phyloP scores from a whole-genome alignment of 2,329 filamentous ascomycete species.

The Didymella arachidicola region DNA sequence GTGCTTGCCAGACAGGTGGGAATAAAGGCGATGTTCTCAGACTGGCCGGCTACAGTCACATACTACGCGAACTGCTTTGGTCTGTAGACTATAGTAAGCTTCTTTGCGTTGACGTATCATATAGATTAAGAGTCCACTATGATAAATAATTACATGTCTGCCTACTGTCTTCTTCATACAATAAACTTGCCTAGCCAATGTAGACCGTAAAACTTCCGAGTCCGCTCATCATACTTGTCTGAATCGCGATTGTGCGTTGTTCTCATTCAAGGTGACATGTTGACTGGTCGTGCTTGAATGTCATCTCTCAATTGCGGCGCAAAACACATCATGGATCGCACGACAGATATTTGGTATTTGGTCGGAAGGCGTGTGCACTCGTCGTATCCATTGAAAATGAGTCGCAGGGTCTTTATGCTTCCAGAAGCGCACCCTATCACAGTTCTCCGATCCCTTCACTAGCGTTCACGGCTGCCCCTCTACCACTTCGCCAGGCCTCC shows the following conservation, averaged over 20 bases:
- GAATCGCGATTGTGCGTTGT: neutral
- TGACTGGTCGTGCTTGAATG: neutral
- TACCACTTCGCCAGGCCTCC: conserved; percentile 25
- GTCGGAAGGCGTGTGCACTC: too few relatives aligned
- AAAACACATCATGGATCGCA: neutral
- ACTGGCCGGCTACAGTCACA: conserved; percentile 73
- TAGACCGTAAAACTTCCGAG: too few relatives aligned
- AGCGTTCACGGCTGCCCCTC: neutral
- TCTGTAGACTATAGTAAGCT: conserved; percentile 25
- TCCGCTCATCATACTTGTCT: too few relatives aligned
- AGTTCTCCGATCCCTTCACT: neutral
- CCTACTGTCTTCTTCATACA: neutral
- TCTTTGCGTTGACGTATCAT: neutral
- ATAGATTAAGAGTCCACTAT: neutral
- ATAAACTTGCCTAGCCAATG: neutral
- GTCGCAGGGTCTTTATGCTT: neutral
- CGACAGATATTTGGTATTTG: too few relatives aligned
- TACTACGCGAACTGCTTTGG: conserved; percentile 77
- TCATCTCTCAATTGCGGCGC: neutral
- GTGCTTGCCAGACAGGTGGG: conserved; percentile 68
- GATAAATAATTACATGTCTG: neutral
- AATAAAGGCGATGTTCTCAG: conserved; percentile 69
- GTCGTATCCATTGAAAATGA: too few relatives aligned
- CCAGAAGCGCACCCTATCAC: neutral
- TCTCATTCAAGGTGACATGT: neutral